These are phyloP conservation scores for Paecilomyces niveus DNA, from an alignment of 2,329 filamentous ascomycete genomes.

Conservation along the genomic window DNA sequence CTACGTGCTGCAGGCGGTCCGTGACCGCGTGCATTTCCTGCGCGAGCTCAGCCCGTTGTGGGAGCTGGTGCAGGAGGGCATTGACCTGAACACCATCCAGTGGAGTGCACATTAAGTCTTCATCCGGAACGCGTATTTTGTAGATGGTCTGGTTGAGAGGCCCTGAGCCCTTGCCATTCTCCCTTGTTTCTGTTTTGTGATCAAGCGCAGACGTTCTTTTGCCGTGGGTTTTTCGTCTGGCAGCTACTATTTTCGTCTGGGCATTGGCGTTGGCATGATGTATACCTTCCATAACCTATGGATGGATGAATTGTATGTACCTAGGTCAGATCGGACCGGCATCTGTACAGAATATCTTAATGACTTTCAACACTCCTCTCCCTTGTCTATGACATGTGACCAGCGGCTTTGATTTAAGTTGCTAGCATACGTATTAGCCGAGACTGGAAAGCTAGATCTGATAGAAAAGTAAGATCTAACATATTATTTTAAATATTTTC, in stretches of 20 bases:
- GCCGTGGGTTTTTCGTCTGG: slow-evolving; percentile 10
- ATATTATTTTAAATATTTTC: too few species aligned
- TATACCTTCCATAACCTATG: slow-evolving; percentile 10
- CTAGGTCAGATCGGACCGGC: not conserved
- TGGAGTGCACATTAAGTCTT: slow-evolving; percentile 83
- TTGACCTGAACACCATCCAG: slow-evolving; percentile 92
- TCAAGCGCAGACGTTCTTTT: slow-evolving; percentile 3
- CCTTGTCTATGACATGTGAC: not conserved
- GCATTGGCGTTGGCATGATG: slow-evolving; percentile 19
- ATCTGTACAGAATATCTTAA: slow-evolving; percentile 13
- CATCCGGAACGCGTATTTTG: not conserved
- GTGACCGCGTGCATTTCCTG: slow-evolving; percentile 83
- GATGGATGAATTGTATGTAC: slow-evolving; percentile 6
- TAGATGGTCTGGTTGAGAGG: not conserved
- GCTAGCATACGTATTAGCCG: too few species aligned
- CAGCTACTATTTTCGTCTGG: slow-evolving; percentile 4
- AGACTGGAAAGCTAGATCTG: too few species aligned
- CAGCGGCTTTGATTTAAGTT: not conserved
- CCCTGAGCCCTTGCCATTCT: not conserved
- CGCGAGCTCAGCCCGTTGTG: slow-evolving; percentile 91
- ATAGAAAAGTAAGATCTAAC: too few species aligned
- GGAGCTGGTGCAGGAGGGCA: slow-evolving; percentile 95
- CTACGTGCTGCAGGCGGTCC: slow-evolving; percentile 87
- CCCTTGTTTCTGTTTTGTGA: not conserved
- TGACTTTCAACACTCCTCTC: not conserved